These are phyloP conservation scores for Grigorovia transvaalensis DNA, from an alignment of 805 yeast genomes.

Conservation along the genomic window DNA sequence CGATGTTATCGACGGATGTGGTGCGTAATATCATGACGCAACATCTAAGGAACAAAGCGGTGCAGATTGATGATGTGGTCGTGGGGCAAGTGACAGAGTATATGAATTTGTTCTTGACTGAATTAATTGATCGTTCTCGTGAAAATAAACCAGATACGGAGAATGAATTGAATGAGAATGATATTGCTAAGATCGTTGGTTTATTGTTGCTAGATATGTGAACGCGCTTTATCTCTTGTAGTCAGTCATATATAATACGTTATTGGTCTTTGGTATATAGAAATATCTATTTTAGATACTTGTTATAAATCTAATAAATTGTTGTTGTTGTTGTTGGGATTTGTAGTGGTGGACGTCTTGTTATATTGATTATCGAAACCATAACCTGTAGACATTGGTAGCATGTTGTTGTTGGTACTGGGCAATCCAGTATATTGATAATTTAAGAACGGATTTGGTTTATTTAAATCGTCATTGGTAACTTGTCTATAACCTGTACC, in stretches of 20 bases:
- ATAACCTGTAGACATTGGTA: constrained; percentile 83
- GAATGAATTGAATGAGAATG: constrained; percentile 16
- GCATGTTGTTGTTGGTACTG: constrained; percentile 39
- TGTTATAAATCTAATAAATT: constrained; percentile 10
- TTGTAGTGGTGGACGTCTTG: constrained; percentile 3
- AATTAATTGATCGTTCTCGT: constrained; percentile 19
- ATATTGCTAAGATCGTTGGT: constrained; percentile 25
- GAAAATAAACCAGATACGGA: constrained; percentile 14
- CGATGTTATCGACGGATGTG: neutral
- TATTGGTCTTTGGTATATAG: neutral
- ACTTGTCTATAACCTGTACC: constrained; percentile 71
- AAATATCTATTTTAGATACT: constrained; percentile 3
- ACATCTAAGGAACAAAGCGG: constrained; percentile 12
- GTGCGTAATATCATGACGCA: neutral
- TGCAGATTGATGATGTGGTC: neutral
- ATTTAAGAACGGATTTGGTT: constrained; percentile 33
- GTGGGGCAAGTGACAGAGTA: neutral
- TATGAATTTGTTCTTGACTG: neutral
- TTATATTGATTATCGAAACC: constrained; percentile 77
- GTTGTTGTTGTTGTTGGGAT: constrained; percentile 21
- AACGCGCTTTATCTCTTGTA: neutral
- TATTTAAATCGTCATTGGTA: constrained; percentile 19
- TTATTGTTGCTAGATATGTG: constrained; percentile 25
- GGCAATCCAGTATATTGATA: constrained; percentile 69
- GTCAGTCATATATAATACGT: neutral